phyloP scores from a whole-genome alignment of 306 rosid species.

The Casuarina equisetifolia region DNA sequence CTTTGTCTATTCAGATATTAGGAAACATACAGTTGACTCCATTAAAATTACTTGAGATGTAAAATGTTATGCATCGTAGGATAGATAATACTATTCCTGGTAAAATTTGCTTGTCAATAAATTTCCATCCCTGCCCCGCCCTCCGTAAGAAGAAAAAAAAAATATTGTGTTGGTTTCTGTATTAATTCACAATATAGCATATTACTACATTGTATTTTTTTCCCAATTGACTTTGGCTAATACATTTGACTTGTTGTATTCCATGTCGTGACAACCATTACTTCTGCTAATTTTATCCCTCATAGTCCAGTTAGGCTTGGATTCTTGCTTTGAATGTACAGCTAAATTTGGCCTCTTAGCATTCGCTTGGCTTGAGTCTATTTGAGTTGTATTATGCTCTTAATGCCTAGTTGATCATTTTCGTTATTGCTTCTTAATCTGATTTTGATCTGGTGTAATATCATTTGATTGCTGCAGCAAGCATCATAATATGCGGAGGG shows the following conservation, averaged over 20 bases:
- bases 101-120: not conserved
- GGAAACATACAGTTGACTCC: not conserved
- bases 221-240: not conserved
- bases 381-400: not conserved
- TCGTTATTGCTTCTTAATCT: not conserved
- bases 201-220: not conserved
- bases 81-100: not conserved
- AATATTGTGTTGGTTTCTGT: too few species aligned
- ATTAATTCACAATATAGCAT: not conserved
- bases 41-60: not conserved
- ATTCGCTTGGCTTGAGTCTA: not conserved
- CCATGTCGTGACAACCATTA: not conserved
- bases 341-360: constrained; percentile 4
- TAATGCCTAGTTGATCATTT: not conserved
- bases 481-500: constrained; percentile 66
- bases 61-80: not conserved
- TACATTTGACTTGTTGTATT: not conserved
- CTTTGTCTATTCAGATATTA: not conserved
- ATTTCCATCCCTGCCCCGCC: too few species aligned
- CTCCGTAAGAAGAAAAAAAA: too few species aligned
- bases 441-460: constrained; percentile 18
- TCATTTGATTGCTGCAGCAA: constrained; percentile 55
- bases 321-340: not conserved
- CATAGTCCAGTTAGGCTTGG: constrained; percentile 1
- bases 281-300: not conserved